Base-by-base conservation (phyloP, 2,329 filamentous ascomycete genomes). In the Huntiella savannae region DNA sequence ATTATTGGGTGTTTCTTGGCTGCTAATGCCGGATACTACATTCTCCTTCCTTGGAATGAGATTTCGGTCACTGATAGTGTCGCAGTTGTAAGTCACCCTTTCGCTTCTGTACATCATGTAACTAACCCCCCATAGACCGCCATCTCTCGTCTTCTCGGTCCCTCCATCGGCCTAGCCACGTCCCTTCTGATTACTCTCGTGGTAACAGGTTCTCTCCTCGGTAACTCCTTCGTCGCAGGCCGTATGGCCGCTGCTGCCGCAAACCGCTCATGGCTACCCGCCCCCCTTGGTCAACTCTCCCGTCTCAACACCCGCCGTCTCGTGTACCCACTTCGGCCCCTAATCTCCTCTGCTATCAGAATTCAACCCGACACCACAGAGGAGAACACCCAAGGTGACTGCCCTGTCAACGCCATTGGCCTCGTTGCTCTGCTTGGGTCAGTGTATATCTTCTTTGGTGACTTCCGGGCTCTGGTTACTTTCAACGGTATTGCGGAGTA, bases 221-320 rank as follows among this genome's bases (percentile, higher is more conserved):
- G 73, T 17, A 79, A 77, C 55, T 73, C 73, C 0, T 78, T 79
- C 52, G 68, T 77, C 0, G 69, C 70, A 0, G 70, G 73, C 6
- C 68, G 75, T 22, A 74, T 79, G 65, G 68, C 71, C 0, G 70
- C 77, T 3, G 70, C 73, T 1, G 75, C 74, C 0, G 66, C 70
- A 1, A 67, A 70, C 50, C 64, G 62, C 50, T 57, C 59, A 43
- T 74, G 70, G 70, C 59, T 74, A 3, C 70, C 70, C 0, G 15
- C 40, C n/a, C 22, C 12, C 4, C 13, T 22, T 13, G 51, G 55
- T 1, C 13, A 61, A 1, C 67, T 74, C 48, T 70, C 69, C 4
- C 57, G 57, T 2, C 41, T 71, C 0, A 65, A 67, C 1, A n/a
- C 56, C 4, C 51, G 51, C 2, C 49, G n/a, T 17, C 47, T 32